phyloP scores from a whole-genome alignment of 106 monocot genomes.

The Dioscorea dumetorum region DNA sequence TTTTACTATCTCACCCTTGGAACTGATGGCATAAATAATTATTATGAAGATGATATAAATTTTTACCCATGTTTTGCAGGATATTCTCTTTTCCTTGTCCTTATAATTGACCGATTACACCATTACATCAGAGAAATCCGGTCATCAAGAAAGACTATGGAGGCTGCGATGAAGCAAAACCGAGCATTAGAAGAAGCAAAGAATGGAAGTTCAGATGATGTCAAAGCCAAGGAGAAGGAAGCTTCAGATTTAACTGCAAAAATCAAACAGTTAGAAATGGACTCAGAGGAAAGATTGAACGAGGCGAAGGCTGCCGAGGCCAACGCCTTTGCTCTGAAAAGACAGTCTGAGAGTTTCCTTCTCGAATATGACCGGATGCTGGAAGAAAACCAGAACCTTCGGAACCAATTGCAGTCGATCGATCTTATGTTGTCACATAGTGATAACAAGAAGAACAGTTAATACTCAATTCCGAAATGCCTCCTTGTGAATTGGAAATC shows the following conservation, averaged over 20 bases:
- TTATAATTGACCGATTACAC: conserved; percentile 84
- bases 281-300: conserved; percentile 21
- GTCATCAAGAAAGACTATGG: conserved; percentile 46
- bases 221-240: conserved; percentile 41
- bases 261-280: conserved; percentile 30
- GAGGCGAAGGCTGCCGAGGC: conserved; percentile 53
- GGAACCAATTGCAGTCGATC: conserved; percentile 63
- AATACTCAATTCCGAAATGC: not conserved
- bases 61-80: conserved; percentile 36
- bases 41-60: no score
- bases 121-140: conserved; percentile 78
- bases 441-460: conserved; percentile 56
- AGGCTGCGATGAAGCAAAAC: conserved; percentile 61
- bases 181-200: conserved; percentile 60
- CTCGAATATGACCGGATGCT: conserved; percentile 69
- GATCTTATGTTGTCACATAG: conserved; percentile 49
- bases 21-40: no score
- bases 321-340: conserved; percentile 44
- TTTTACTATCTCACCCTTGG: no score
- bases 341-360: conserved; percentile 66
- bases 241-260: conserved; percentile 35
- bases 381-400: conserved; percentile 71
- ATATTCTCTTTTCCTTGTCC: conserved; percentile 55
- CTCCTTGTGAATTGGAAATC: no score
- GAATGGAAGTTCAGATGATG: conserved; percentile 27